Percentiles rank a stretch among this genome's conserved stretches.
phyloP scores from a whole-genome alignment of 2,329 filamentous ascomycete species.

The Pleomassaria siparia region DNA sequence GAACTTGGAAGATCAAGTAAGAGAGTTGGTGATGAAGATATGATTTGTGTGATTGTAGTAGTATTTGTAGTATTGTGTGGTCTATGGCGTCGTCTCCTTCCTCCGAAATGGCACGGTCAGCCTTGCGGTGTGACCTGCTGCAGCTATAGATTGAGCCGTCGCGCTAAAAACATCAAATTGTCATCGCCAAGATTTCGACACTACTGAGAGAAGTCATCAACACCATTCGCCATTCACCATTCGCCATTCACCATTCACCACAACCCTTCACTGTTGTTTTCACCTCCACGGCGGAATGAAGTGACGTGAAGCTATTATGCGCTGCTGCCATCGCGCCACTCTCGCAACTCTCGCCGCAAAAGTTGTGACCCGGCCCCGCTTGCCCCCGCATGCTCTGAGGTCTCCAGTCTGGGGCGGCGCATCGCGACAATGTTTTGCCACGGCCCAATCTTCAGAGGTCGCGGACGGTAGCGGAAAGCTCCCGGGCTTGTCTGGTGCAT shows the following conservation, averaged over 20 bases:
- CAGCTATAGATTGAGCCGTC: neutral
- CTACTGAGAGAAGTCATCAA: slow-evolving; percentile 1
- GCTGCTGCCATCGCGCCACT: slow-evolving; percentile 28
- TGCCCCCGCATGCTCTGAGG: slow-evolving; percentile 8
- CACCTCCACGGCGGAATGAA: slow-evolving; percentile 23
- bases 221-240: too few species aligned
- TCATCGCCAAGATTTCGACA: neutral
- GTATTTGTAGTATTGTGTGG: neutral
- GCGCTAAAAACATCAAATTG: neutral
- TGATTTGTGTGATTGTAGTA: neutral
- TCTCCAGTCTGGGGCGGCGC: slow-evolving; percentile 16
- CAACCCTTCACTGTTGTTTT: neutral
- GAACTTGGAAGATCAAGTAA: neutral
- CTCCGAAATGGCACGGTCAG: neutral
- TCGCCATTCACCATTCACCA: too few species aligned
- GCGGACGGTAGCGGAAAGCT: slow-evolving; percentile 7
- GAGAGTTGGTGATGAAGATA: neutral
- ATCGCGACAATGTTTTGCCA: slow-evolving; percentile 32
- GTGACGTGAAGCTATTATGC: slow-evolving; percentile 33
- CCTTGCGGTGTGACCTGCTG: neutral
- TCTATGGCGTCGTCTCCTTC: neutral
- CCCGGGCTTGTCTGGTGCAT: slow-evolving; percentile 25
- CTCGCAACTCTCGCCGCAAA: slow-evolving; percentile 19
- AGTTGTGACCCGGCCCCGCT: too few species aligned
- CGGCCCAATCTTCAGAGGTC: slow-evolving; percentile 11